Evolutionary conservation across 169 alveolate genomes (phyloP).

Genomic region (Eimeria necatrix): DNA sequence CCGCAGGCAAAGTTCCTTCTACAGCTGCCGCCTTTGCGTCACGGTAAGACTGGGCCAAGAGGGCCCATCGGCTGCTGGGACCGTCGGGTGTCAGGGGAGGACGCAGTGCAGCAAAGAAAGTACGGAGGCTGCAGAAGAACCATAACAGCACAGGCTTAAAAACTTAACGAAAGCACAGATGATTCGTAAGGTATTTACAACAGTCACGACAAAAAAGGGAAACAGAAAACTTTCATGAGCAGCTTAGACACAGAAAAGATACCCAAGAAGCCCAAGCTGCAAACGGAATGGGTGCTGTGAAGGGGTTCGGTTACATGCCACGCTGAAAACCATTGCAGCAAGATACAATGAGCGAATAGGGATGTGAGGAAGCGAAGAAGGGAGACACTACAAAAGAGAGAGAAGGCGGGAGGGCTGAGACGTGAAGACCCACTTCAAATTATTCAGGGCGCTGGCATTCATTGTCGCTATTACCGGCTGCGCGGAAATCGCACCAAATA

Average conservation of each 20-base stretch:
- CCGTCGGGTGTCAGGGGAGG: not conserved
- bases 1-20: not conserved
- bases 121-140: not conserved
- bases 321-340: no score
- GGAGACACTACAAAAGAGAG: not conserved
- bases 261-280: no score
- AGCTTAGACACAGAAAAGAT: not conserved
- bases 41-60: not conserved
- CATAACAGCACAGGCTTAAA: not conserved
- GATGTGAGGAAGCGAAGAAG: not conserved
- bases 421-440: not conserved
- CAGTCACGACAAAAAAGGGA: not conserved
- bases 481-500: not conserved
- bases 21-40: conserved; percentile 18
- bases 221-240: not conserved
- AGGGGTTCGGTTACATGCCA: no score
- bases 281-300: no score
- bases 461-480: not conserved
- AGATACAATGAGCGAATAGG: not conserved
- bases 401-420: not conserved
- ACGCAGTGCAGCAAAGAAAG: not conserved
- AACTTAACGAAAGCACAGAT: no score
- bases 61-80: not conserved
- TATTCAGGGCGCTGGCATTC: conserved; percentile 11
- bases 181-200: no score